Evolutionary conservation across 139 green algal genomes (phyloP), one percentile per base, ranked within the genome.

Genomic region (Picochlorum sp.): DNA sequence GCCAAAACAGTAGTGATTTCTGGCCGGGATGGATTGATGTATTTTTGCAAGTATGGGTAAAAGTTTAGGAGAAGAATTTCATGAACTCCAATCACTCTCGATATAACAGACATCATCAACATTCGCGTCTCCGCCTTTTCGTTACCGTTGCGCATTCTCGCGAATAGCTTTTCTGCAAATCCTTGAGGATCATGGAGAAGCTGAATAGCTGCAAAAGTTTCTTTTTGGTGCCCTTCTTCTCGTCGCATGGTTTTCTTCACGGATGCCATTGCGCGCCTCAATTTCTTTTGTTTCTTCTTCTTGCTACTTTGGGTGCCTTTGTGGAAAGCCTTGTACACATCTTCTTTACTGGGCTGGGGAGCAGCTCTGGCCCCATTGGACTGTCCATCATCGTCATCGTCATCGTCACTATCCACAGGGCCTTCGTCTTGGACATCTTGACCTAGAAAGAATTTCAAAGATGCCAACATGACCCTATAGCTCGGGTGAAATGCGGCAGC

Each of bases 371-470:
- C 24, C 3, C 45, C 31, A 28, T 57, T 33, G 43, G 59, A 29
- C 45, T 75, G 55, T 18, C 70, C 74, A 10, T 68, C 58, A 40
- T 61, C 51, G 29, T 67, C 33, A 52, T 55, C 37, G 24, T 44
- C 36, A 25, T 57, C 25, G 6, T 86, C 83, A 25, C 81, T 79
- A 9, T 87, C 80, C 6, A 81, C 75, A 32, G 76, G 70, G 33
- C 74, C 78, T 4, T 60, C 66, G 10, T 67, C 68, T 18, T 45
- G 61, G 12, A 76, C 55, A 58, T 95, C 90, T 43, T 91, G 70
- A 1, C 91, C 91, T 63, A 97, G 66, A 69, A 99, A 98, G 70
- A 99, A 99, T 75, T 97, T 96, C 33, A 98, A 73, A 1, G 87
- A 83, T 4, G 87, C 90, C 54, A 95, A 70, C 77, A 91, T 81